These are phyloP conservation scores for Eucalyptus pumila DNA, from an alignment of 345 rosid genomes.

Conservation along the genomic window DNA sequence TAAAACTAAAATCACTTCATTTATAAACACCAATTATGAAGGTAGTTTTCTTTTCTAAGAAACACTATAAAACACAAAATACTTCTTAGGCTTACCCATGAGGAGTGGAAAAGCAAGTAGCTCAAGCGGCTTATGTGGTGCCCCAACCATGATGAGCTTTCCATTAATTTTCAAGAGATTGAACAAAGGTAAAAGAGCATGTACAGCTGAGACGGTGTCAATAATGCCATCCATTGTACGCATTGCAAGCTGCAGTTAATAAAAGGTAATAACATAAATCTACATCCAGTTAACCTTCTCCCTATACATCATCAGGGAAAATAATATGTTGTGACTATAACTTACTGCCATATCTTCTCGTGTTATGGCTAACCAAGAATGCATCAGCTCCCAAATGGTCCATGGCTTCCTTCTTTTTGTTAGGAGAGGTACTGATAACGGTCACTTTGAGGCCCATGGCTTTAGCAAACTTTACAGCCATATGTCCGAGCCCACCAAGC, in stretches of 20 bases:
- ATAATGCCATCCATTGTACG: constrained; percentile 42
- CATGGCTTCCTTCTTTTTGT: constrained; percentile 25
- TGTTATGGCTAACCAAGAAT: constrained; percentile 25
- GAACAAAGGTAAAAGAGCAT: constrained; percentile 26
- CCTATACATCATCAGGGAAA: background rate
- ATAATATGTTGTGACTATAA: too few species aligned
- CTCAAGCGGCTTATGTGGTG: constrained; percentile 30
- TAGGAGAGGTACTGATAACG: constrained; percentile 32
- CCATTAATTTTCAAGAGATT: constrained; percentile 33
- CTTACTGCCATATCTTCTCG: constrained; percentile 16
- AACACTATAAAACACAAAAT: background rate
- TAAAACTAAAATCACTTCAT: background rate
- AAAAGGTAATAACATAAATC: background rate
- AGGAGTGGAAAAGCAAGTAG: constrained; percentile 10
- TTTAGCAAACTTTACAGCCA: constrained; percentile 42
- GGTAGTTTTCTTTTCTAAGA: background rate
- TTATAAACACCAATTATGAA: background rate
- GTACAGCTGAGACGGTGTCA: constrained; percentile 39
- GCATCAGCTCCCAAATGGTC: constrained; percentile 28
- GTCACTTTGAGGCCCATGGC: constrained; percentile 33
- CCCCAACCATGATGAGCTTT: constrained; percentile 40
- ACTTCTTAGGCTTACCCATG: constrained; percentile 5
- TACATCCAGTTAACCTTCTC: background rate
- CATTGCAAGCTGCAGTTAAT: background rate
- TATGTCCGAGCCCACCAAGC: constrained; percentile 45